Conservation (phyloP, 495 filamentous ascomycete genomes). For the Xylaria grammica region DNA sequence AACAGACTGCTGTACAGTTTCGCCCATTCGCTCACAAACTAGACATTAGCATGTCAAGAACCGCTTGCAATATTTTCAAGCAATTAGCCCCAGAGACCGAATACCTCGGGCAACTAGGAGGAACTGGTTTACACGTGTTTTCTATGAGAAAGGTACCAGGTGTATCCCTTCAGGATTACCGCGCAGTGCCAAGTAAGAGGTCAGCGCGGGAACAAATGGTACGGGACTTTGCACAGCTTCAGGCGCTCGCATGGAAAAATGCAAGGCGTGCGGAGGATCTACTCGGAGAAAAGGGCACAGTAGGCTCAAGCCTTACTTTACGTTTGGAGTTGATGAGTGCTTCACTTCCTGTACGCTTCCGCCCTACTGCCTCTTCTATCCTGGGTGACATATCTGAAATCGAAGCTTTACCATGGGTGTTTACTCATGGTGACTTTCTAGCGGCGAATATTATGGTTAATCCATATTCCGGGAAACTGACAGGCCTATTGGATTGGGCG, state of each 20-base stretch:
- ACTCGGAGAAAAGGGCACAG: slow-evolving; percentile 28
- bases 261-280: slow-evolving; percentile 26
- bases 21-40: slow-evolving; percentile 50
- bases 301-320: slow-evolving; percentile 43
- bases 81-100: slow-evolving; percentile 45
- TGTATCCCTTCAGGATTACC: slow-evolving; percentile 42
- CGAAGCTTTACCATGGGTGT: slow-evolving; percentile 52
- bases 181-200: slow-evolving; percentile 20
- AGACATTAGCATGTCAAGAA: slow-evolving; percentile 44
- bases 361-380: slow-evolving; percentile 32
- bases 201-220: slow-evolving; percentile 42
- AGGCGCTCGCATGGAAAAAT: slow-evolving; percentile 42
- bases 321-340: slow-evolving; percentile 44
- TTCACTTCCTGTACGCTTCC: slow-evolving; percentile 46
- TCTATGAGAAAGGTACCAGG: slow-evolving; percentile 50
- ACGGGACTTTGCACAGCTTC: slow-evolving; percentile 49
- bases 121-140: slow-evolving; percentile 42
- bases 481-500: slow-evolving; percentile 65
- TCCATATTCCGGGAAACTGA: slow-evolving; percentile 39
- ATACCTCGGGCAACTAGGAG: slow-evolving; percentile 27
- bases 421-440: slow-evolving; percentile 64
- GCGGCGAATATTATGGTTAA: slow-evolving; percentile 60
- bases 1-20: slow-evolving; percentile 54
- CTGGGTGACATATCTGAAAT: slow-evolving; percentile 42
- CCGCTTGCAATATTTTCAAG: slow-evolving; percentile 47